Evolutionary conservation across 768 basidiomycete genomes (phyloP), one percentile per base, ranked within the genome.

Genomic region (Boletus tylopilopsis): DNA sequence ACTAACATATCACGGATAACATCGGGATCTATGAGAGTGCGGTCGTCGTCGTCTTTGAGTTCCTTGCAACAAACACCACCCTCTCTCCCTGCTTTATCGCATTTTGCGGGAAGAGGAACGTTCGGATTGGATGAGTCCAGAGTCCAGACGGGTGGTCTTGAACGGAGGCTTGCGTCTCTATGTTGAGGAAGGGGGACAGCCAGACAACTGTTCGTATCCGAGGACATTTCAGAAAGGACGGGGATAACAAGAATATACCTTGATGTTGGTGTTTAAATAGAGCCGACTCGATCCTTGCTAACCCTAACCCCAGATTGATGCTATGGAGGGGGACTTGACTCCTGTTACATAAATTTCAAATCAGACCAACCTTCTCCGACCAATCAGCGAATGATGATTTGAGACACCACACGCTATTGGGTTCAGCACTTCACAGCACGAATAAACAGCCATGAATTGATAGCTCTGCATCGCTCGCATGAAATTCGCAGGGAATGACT

Each of bases 61-160:
- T 94, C 90, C 60, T 90, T 87, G 73, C 93, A 96, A 71, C 94
- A 95, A 5, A 93, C 68, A 8, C 86, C 88, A 43, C 78, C 79
- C 38, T 71, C 71, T 27, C 77, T 75, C 27, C 71, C 68, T 46
- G 78, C 70, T 53, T 77, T 69, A 15, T 76, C 75, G 61, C 88
- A 90, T 62, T 82, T 81, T 19, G 79, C 71, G 6, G 73, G 68
- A 3, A 81, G 68, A 1, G 85, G 79, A 0, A 76, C 68, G 2
- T 70, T 68, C 3, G 70, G 53, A 11, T 63, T 68, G 5, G 79
- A 64, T 8, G 73, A 56, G 19, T 77, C 72, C 19, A 89, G 73
- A 8, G 83, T 67, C 88, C 88, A 90, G 0, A 89, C 78, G 2
- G 84, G 81, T 7, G 80, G 76, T 47, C 71, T 77, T 25, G 52